These are phyloP conservation scores for Pholiota molesta DNA, from an alignment of 768 basidiomycete genomes.

Conservation along the genomic window DNA sequence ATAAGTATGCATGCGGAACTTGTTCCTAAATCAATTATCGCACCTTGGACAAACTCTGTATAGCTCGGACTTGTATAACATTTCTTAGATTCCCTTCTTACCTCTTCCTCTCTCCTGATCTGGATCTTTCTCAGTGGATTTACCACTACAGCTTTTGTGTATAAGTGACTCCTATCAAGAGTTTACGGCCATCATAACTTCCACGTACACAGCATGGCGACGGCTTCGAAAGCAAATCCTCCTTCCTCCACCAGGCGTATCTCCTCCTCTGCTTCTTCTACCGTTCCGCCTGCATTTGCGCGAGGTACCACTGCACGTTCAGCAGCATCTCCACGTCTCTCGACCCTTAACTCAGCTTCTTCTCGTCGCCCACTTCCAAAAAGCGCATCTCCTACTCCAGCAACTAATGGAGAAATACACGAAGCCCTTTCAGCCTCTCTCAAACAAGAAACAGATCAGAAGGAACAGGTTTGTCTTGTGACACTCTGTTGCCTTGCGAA, in stretches of 20 bases:
- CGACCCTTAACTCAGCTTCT: slow-evolving; percentile 50
- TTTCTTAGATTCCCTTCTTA: slow-evolving; percentile 4
- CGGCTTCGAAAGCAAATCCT: slow-evolving; percentile 49
- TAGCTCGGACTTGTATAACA: slow-evolving; percentile 12
- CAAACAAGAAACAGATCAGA: slow-evolving; percentile 78
- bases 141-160: background rate
- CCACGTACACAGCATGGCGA: slow-evolving; percentile 37
- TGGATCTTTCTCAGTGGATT: background rate
- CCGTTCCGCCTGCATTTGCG: slow-evolving; percentile 47
- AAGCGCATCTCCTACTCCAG: slow-evolving; percentile 45
- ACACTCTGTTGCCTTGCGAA: background rate
- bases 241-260: slow-evolving; percentile 46
- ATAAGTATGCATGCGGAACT: slow-evolving; percentile 4
- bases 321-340: slow-evolving; percentile 60
- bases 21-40: slow-evolving; percentile 6
- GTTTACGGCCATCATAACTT: slow-evolving; percentile 18
- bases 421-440: slow-evolving; percentile 64
- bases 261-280: slow-evolving; percentile 42
- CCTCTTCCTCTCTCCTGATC: slow-evolving; percentile 8
- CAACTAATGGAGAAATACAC: slow-evolving; percentile 47
- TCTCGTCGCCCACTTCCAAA: slow-evolving; percentile 52
- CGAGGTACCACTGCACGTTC: slow-evolving; percentile 67
- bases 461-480: slow-evolving; percentile 64
- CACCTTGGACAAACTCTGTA: background rate
- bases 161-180: background rate